Evolutionary conservation across 140 eudicot genomes (phyloP), one percentile per base, ranked within the genome.

Genomic region (Oenanthe javanica): DNA sequence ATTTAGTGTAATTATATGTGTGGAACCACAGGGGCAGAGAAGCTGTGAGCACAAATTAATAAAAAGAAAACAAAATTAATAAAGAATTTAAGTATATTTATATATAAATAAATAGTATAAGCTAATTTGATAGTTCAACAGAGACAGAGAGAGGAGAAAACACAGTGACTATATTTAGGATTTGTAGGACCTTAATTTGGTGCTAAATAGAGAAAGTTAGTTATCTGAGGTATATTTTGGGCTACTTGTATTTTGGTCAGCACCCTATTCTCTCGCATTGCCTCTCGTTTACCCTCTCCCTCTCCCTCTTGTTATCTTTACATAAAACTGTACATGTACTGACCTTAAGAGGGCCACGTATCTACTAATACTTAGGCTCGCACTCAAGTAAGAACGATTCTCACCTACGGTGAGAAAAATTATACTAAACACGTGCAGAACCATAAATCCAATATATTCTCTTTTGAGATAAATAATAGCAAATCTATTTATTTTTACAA

Each of bases 201-300:
- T 12, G 67, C 67, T 59, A 59, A 59, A 59, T 59, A 59, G 67
- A 59, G 67, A 21, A 61, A 61, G 69, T 61, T 61, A n/a, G 69
- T 61, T 61, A 61, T 11, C 9, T 18, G 11, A 61, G 69, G 36
- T 6, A n/a, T 61, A 61, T n/a, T 61, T 61, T n/a, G 36, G 14
- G 69, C 69, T 61, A n/a, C 36, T 61, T 61, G 69, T 61, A 36
- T 61, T 61, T 6, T 61, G 69, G 69, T 61, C 69, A 61, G 69
- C 69, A 36, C 25, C 69, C 69, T 61, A 61, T 61, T 61, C 69
- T 61, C 5, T n/a, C 9, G 69, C 69, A 61, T 61, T 61, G 69
- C 69, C 69, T 61, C 69, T 61, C 69, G n/a, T 61, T 61, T 61
- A n/a, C 69, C 69, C 69, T 61, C 14, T 61, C 12, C 69, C 69